These are phyloP conservation scores for Dryas alaskensis DNA, from an alignment of 306 rosid genomes.

Conservation along the genomic window DNA sequence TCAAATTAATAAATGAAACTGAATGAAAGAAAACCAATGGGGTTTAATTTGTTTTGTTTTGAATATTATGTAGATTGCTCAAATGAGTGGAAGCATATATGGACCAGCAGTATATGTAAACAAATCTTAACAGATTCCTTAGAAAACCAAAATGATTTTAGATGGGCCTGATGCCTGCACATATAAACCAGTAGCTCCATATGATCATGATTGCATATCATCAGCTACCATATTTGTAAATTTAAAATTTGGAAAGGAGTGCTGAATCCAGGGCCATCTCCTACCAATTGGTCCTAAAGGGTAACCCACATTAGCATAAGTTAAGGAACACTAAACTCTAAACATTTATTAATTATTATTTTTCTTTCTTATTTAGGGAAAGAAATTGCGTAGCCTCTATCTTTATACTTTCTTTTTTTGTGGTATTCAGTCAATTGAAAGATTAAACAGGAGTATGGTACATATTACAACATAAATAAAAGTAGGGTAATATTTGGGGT, in stretches of 20 bases:
- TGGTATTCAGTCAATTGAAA: too few species aligned
- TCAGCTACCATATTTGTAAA: not conserved
- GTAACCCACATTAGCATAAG: constrained; percentile 11
- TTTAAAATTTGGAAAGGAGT: constrained; percentile 9
- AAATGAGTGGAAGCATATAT: constrained; percentile 11
- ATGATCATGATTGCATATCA: constrained; percentile 15
- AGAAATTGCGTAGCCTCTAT: too few species aligned
- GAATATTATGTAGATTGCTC: constrained; percentile 12
- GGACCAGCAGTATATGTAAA: constrained; percentile 21
- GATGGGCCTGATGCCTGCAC: constrained; percentile 23
- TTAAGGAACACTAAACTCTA: constrained; percentile 16
- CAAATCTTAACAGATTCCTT: constrained; percentile 14
- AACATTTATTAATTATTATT: not conserved
- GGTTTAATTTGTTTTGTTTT: not conserved
- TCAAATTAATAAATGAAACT: not conserved
- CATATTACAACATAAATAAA: too few species aligned
- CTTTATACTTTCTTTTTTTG: too few species aligned
- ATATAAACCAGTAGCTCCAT: constrained; percentile 20
- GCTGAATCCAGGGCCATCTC: constrained; percentile 16
- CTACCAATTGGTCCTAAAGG: not conserved
- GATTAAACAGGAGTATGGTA: too few species aligned
- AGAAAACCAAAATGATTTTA: constrained; percentile 15
- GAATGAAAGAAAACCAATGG: constrained; percentile 6
- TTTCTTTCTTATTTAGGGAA: too few species aligned
- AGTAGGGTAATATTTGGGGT: too few species aligned